phyloP scores from a whole-genome alignment of 192 early-diverging fungal species.

The Spinellus fusiger region DNA sequence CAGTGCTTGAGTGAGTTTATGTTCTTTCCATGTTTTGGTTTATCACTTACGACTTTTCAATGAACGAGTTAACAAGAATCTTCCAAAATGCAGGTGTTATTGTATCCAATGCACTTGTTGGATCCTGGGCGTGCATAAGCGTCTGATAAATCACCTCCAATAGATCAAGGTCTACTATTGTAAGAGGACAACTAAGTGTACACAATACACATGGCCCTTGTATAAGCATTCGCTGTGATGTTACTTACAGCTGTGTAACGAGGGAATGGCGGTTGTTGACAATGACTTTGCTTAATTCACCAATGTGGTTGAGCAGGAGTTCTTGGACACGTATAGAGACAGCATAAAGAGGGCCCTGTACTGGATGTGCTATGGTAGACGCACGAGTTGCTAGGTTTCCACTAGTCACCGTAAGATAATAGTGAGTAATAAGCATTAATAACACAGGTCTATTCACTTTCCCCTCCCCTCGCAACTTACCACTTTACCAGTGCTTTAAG shows the following conservation, averaged over 20 bases:
- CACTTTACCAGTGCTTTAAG: slow-evolving; percentile 20
- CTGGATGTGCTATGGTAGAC: slow-evolving; percentile 2
- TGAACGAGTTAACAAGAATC: slow-evolving; percentile 28
- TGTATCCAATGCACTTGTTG: slow-evolving; percentile 6
- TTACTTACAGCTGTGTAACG: slow-evolving; percentile 3
- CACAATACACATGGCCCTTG: background rate
- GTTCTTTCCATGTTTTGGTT: too few species aligned
- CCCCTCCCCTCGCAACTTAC: background rate
- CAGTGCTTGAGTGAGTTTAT: too few species aligned
- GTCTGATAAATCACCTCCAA: slow-evolving; percentile 21
- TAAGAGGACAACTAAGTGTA: slow-evolving; percentile 8
- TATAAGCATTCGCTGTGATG: background rate
- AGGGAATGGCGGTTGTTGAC: slow-evolving; percentile 3
- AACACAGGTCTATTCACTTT: background rate
- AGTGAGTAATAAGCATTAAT: background rate
- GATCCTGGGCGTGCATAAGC: slow-evolving; percentile 5
- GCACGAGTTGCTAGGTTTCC: slow-evolving; percentile 12
- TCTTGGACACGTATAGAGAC: slow-evolving; percentile 19
- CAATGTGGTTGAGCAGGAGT: slow-evolving; percentile 12
- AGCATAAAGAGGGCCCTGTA: slow-evolving; percentile 19
- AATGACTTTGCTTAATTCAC: slow-evolving; percentile 9
- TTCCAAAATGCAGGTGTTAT: slow-evolving; percentile 29
- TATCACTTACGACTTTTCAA: slow-evolving; percentile 23
- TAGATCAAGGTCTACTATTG: slow-evolving; percentile 15
- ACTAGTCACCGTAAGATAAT: slow-evolving; percentile 2